Percentiles rank a stretch among this genome's conserved stretches.
Conservation (phyloP, 768 basidiomycete species). For the Pleurotus cornucopiae region DNA sequence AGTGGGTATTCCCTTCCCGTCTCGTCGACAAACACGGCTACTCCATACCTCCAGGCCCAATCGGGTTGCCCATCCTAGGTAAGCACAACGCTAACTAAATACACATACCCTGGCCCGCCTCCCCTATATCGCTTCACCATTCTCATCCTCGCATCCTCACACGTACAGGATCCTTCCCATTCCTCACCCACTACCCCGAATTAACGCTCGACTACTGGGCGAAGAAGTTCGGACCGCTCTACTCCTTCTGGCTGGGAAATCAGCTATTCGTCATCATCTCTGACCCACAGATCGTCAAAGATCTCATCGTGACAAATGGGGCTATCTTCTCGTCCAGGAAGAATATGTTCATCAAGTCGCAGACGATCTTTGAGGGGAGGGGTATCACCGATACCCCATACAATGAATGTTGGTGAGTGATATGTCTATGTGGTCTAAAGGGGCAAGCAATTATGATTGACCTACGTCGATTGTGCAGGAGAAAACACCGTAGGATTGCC, state of each 20-base stretch:
- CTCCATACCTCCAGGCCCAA: constrained; percentile 18
- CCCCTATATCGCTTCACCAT: too few species aligned
- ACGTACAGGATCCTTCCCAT: constrained; percentile 28
- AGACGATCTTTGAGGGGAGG: constrained; percentile 37
- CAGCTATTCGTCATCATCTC: constrained; percentile 45
- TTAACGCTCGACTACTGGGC: constrained; percentile 37
- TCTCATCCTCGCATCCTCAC: too few species aligned
- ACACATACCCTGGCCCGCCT: background rate
- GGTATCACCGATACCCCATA: constrained; percentile 42
- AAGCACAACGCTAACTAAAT: background rate
- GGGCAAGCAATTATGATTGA: background rate
- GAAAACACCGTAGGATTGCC: constrained; percentile 39
- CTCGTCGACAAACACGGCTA: constrained; percentile 14
- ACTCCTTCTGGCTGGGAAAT: constrained; percentile 42
- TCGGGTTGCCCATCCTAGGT: constrained; percentile 20
- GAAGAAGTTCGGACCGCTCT: constrained; percentile 37
- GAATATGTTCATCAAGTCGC: constrained; percentile 38
- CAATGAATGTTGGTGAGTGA: constrained; percentile 33
- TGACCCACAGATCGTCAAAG: constrained; percentile 37
- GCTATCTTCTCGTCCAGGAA: constrained; percentile 47
- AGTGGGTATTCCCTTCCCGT: background rate
- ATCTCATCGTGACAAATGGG: constrained; percentile 41
- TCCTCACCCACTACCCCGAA: constrained; percentile 39
- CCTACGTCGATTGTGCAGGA: constrained; percentile 17
- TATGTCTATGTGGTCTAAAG: background rate